Evolutionary conservation across 345 rosid genomes (phyloP).

Genomic region (Camelina laxa): DNA sequence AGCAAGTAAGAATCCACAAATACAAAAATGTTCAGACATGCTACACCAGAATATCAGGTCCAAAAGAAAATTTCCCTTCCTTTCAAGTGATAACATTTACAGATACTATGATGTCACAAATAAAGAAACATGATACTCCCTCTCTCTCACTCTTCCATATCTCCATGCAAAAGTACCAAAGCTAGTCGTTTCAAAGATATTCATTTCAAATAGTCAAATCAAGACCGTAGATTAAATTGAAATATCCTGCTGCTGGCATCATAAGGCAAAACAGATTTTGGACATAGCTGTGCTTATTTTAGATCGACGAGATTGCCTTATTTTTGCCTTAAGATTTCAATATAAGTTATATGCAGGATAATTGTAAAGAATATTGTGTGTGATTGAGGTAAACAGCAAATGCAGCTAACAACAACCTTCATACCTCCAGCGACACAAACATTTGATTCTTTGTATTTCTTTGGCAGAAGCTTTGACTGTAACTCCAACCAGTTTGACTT

Average conservation of each 20-base stretch:
- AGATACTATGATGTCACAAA: conserved; percentile 27
- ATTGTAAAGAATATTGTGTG: conserved; percentile 13
- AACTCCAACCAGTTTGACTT: conserved; percentile 95
- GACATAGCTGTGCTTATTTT: conserved; percentile 4
- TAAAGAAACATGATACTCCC: conserved; percentile 12
- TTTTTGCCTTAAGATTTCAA: conserved; percentile 29
- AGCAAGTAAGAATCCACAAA: conserved; percentile 25
- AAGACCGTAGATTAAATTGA: conserved; percentile 18
- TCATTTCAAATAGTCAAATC: conserved; percentile 1
- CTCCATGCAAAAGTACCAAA: conserved; percentile 23
- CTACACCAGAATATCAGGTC: conserved; percentile 23
- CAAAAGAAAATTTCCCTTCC: conserved; percentile 23
- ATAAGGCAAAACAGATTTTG: conserved; percentile 30
- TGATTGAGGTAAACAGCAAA: conserved; percentile 23
- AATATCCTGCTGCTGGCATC: conserved; percentile 14
- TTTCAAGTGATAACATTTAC: conserved; percentile 23
- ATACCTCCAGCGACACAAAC: conserved; percentile 99
- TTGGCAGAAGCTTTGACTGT: conserved; percentile 77
- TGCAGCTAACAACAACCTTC: conserved; percentile 50
- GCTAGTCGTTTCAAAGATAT: conserved; percentile 6
- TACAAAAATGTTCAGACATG: conserved; percentile 17
- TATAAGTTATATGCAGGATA: conserved; percentile 18
- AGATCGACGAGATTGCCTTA: conserved; percentile 17
- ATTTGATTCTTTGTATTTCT: conserved; percentile 68
- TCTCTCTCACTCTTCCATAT: conserved; percentile 25